These are phyloP conservation scores for Cladosporium sp. DNA, from an alignment of 2,329 filamentous ascomycete species.

Conservation along the genomic window DNA sequence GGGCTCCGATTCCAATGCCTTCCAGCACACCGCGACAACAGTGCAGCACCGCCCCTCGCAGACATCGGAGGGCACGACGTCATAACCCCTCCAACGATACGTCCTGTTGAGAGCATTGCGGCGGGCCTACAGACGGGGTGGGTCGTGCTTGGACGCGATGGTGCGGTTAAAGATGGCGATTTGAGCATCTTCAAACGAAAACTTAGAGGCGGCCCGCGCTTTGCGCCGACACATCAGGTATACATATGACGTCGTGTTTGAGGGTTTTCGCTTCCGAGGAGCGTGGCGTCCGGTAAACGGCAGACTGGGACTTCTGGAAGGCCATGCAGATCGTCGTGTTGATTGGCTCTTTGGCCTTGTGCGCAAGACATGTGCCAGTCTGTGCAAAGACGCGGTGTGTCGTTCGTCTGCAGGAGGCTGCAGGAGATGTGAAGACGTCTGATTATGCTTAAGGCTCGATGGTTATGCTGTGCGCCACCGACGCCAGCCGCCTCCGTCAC, in stretches of 20 bases:
- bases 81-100: slow-evolving; percentile 6
- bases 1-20: not conserved
- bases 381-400: not conserved
- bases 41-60: not conserved
- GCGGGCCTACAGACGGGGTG: slow-evolving; percentile 2
- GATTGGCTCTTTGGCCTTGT: not conserved
- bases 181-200: not conserved
- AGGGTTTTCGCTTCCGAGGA: not conserved
- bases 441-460: not conserved
- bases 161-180: slow-evolving; percentile 2
- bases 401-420: not conserved
- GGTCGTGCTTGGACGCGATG: slow-evolving; percentile 3
- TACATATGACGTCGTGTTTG: not conserved
- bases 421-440: not conserved
- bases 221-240: not conserved
- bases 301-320: not conserved
- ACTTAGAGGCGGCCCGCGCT: slow-evolving; percentile 9
- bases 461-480: not conserved
- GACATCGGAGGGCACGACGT: slow-evolving; percentile 1
- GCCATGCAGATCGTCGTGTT: not conserved
- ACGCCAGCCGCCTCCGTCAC: not conserved
- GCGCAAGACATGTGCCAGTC: not conserved
- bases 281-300: not conserved
- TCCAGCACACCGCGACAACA: not conserved
- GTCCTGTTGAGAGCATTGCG: slow-evolving; percentile 9